Conservation (phyloP, 805 yeast genomes). For the Metschnikowia sp. region DNA sequence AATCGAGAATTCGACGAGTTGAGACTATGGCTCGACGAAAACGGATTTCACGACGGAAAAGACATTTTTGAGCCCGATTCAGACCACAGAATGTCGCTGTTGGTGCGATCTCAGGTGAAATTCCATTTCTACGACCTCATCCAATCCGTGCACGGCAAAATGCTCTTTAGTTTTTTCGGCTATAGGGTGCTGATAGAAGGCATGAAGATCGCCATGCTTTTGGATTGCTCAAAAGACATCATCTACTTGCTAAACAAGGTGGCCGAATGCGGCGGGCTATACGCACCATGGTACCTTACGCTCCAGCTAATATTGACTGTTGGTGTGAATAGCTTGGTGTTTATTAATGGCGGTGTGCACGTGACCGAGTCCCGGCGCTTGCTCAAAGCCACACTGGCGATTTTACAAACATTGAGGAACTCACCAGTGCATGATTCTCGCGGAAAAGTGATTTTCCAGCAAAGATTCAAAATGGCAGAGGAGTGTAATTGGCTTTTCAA, state of each 20-base stretch:
- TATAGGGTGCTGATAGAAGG: constrained; percentile 28
- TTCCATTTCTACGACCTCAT: constrained; percentile 39
- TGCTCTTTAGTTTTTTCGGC: constrained; percentile 32
- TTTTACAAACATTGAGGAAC: constrained; percentile 23
- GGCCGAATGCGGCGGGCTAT: constrained; percentile 25
- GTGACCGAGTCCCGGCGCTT: constrained; percentile 23
- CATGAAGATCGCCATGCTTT: constrained; percentile 27
- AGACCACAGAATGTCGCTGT: constrained; percentile 9
- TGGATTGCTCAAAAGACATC: constrained; percentile 28
- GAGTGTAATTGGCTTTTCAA: constrained; percentile 64
- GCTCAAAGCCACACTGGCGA: constrained; percentile 22
- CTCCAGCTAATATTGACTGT: constrained; percentile 44
- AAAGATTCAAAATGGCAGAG: constrained; percentile 48
- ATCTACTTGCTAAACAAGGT: constrained; percentile 29
- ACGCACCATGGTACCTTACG: constrained; percentile 52
- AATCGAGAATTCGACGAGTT: constrained; percentile 29
- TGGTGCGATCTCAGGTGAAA: constrained; percentile 35
- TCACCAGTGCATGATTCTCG: constrained; percentile 30
- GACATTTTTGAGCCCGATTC: constrained; percentile 8
- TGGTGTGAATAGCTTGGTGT: constrained; percentile 39
- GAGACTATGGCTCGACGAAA: constrained; percentile 30
- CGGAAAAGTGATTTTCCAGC: constrained; percentile 29
- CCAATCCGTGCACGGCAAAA: constrained; percentile 34
- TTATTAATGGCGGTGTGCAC: constrained; percentile 42
- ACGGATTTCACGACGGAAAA: constrained; percentile 30